These are phyloP conservation scores for Exsudoporus floridanus DNA, from an alignment of 1,284 basidiomycete species.

Conservation along the genomic window DNA sequence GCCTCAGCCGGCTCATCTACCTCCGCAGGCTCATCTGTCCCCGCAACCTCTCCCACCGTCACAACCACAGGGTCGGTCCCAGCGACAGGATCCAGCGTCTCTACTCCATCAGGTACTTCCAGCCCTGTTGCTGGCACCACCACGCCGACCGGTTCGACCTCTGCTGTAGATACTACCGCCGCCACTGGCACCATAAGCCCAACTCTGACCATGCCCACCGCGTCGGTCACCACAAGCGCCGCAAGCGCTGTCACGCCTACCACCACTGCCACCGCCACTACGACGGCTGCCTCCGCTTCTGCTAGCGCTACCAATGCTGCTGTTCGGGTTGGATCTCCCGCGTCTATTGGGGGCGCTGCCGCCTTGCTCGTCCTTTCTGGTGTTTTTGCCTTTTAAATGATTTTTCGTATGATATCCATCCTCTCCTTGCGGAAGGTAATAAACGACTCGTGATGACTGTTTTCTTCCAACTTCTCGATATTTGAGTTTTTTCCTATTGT, in stretches of 20 bases:
- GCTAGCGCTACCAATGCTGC: slow-evolving; percentile 23
- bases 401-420: slow-evolving; percentile 1
- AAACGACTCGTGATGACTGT: slow-evolving; percentile 11
- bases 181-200: not conserved
- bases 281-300: slow-evolving; percentile 12
- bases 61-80: not conserved
- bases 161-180: not conserved
- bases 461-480: not conserved
- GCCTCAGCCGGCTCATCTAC: slow-evolving; percentile 42
- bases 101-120: slow-evolving; percentile 17
- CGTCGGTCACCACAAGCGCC: not conserved
- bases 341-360: slow-evolving; percentile 21
- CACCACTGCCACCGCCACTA: not conserved
- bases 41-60: slow-evolving; percentile 8
- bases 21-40: slow-evolving; percentile 34
- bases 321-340: slow-evolving; percentile 19
- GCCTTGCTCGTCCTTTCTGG: slow-evolving; percentile 26
- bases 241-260: not conserved
- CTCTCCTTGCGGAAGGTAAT: too few relatives aligned
- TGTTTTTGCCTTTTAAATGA: slow-evolving; percentile 20
- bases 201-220: not conserved
- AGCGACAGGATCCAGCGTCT: not conserved
- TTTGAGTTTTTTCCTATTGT: too few relatives aligned
- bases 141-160: slow-evolving; percentile 12
- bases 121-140: slow-evolving; percentile 1